A percentile compares a stretch with the other conserved stretches of the same genome.
phyloP scores from a whole-genome alignment of 192 early-diverging fungal genomes.

The Allomyces arbusculus region DNA sequence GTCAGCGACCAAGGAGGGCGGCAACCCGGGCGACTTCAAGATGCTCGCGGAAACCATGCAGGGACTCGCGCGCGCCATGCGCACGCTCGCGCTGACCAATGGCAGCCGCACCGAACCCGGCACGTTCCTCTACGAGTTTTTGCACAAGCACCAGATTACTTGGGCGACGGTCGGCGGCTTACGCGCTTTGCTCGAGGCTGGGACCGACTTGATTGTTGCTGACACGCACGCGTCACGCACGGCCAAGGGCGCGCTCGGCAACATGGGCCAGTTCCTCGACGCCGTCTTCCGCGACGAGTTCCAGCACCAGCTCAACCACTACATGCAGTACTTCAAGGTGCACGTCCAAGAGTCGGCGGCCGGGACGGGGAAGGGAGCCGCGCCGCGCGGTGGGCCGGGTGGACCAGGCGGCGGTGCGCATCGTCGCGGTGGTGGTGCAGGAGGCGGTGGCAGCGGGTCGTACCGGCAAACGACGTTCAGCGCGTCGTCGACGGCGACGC shows the following conservation, averaged over 20 bases:
- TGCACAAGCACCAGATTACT: slow-evolving; percentile 4
- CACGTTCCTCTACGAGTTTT: slow-evolving; percentile 14
- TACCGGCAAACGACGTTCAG: too few relatives aligned
- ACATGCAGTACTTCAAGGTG: slow-evolving; percentile 2
- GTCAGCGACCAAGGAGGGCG: slow-evolving; percentile 7
- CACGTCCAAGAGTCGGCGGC: slow-evolving; percentile 1
- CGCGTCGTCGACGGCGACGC: too few relatives aligned
- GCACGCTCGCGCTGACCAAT: too few relatives aligned
- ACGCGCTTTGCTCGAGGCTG: neutral
- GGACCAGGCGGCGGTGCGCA: too few relatives aligned
- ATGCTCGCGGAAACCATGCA: neutral
- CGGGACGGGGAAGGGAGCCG: too few relatives aligned
- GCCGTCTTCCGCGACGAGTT: neutral
- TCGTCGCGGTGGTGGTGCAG: too few relatives aligned
- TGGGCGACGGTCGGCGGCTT: neutral
- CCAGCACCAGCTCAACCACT: neutral
- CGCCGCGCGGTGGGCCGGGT: too few relatives aligned
- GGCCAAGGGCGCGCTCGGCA: neutral
- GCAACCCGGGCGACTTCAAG: slow-evolving; percentile 5
- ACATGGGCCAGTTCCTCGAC: neutral
- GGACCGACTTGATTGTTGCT: neutral
- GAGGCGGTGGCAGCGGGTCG: too few relatives aligned
- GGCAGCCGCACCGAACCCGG: slow-evolving; percentile 8
- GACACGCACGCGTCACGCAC: neutral
- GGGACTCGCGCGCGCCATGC: too few relatives aligned